Conservation (phyloP, 2,329 filamentous ascomycete genomes). For the Penicillium capsulatum region DNA sequence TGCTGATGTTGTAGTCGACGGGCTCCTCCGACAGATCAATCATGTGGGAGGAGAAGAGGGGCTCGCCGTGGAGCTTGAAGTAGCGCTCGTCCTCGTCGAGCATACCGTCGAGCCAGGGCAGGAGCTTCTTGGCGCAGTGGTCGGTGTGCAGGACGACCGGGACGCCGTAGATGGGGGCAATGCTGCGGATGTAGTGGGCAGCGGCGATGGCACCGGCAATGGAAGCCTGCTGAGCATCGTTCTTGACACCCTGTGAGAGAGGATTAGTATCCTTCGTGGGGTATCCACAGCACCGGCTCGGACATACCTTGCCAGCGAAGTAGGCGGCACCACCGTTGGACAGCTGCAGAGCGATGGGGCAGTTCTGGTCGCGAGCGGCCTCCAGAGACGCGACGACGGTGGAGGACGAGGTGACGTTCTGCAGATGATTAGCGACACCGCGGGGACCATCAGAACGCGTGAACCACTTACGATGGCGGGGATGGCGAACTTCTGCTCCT, state of each 20-base stretch:
- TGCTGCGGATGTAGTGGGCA: slow-evolving; percentile 86
- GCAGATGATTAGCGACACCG: not conserved
- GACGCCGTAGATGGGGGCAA: slow-evolving; percentile 82
- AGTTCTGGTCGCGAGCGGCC: slow-evolving; percentile 86
- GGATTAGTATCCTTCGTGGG: slow-evolving; percentile 3
- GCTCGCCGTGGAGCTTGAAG: slow-evolving; percentile 90
- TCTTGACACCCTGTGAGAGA: slow-evolving; percentile 63
- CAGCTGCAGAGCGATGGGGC: slow-evolving; percentile 87
- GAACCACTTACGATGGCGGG: slow-evolving; percentile 64
- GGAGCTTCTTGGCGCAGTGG: slow-evolving; percentile 98
- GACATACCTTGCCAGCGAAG: slow-evolving; percentile 75
- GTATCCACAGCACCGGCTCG: too few relatives aligned
- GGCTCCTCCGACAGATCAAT: slow-evolving; percentile 93
- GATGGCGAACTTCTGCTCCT: slow-evolving; percentile 82
- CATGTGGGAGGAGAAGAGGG: slow-evolving; percentile 97
- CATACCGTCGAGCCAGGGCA: slow-evolving; percentile 96
- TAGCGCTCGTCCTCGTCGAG: slow-evolving; percentile 88
- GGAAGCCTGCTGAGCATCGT: slow-evolving; percentile 79
- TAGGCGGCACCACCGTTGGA: slow-evolving; percentile 91
- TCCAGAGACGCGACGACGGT: slow-evolving; percentile 83
- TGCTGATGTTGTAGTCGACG: slow-evolving; percentile 85
- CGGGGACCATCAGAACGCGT: not conserved
- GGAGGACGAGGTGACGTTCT: slow-evolving; percentile 91
- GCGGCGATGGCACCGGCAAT: slow-evolving; percentile 83
- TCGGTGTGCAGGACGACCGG: slow-evolving; percentile 95